These are phyloP conservation scores for Solanum tacnaense DNA, from an alignment of 257 asterid species.

Conservation along the genomic window DNA sequence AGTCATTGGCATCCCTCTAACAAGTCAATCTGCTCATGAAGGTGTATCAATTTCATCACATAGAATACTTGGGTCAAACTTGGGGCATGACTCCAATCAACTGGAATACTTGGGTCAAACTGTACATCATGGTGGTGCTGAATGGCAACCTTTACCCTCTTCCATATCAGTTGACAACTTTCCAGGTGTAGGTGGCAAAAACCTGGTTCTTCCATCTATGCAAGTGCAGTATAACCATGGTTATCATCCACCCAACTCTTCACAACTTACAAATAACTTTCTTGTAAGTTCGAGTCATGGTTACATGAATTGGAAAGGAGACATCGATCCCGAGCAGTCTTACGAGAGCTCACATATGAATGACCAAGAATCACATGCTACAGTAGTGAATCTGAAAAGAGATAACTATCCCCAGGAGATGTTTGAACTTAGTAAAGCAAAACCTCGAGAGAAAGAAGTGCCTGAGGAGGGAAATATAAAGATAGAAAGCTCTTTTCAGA, in stretches of 20 bases:
- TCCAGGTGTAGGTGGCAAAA: conserved; percentile 17
- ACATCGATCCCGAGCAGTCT: conserved; percentile 20
- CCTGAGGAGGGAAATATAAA: conserved; percentile 32
- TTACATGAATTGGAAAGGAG: conserved; percentile 17
- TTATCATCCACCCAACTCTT: conserved; percentile 29
- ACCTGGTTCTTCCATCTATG: conserved; percentile 3
- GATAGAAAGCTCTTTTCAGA: conserved; percentile 35
- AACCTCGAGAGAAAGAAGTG: conserved; percentile 24
- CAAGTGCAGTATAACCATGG: conserved; percentile 19
- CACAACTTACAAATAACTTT: conserved; percentile 21
- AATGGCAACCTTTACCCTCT: conserved; percentile 30
- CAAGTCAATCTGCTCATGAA: conserved; percentile 32
- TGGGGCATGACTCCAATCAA: conserved; percentile 20
- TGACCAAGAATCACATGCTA: conserved; percentile 18
- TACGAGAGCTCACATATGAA: conserved; percentile 16
- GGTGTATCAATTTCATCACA: conserved; percentile 26
- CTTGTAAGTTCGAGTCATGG: conserved; percentile 26
- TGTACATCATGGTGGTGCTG: conserved; percentile 30
- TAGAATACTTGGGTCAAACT: conserved; percentile 21
- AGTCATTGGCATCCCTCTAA: conserved; percentile 17
- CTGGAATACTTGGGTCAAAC: conserved; percentile 25
- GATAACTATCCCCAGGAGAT: conserved; percentile 27
- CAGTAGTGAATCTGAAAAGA: conserved; percentile 20
- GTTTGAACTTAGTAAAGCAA: conserved; percentile 25
- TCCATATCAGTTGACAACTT: conserved; percentile 20